Conservation (phyloP, 139 green algal species). For the Deuterostichococcus epilithicus region DNA sequence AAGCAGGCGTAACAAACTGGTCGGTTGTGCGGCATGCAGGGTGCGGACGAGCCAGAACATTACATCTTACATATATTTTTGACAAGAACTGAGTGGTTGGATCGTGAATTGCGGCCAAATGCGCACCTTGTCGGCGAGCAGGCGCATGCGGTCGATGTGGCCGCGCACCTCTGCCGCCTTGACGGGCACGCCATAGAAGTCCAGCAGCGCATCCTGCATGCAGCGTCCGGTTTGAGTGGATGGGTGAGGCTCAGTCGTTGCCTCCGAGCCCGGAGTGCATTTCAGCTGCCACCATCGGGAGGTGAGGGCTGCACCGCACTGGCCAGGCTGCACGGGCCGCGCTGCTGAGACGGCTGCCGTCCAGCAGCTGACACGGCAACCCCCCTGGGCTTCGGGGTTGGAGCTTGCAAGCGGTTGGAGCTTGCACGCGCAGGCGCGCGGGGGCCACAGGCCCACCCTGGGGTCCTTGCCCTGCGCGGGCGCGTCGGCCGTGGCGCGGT, state of each 20-base stretch:
- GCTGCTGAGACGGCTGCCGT: too few species aligned
- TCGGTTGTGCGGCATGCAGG: too few species aligned
- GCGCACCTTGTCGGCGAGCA: constrained; percentile 47
- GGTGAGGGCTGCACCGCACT: not conserved
- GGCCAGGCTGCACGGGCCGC: too few species aligned
- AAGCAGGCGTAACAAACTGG: too few species aligned
- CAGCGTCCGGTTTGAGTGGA: not conserved
- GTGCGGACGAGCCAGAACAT: too few species aligned
- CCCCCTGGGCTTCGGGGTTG: too few species aligned
- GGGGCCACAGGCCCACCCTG: not conserved
- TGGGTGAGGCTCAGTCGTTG: too few species aligned
- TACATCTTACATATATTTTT: too few species aligned
- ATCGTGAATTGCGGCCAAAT: too few species aligned
- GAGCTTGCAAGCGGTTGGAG: too few species aligned
- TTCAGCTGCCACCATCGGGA: not conserved
- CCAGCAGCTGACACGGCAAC: too few species aligned
- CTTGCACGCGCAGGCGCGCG: too few species aligned
- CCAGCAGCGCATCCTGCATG: constrained; percentile 65
- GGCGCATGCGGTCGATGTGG: constrained; percentile 44
- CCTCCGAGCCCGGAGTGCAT: not conserved
- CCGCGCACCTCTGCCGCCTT: constrained; percentile 71
- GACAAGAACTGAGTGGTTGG: not conserved
- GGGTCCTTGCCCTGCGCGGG: not conserved
- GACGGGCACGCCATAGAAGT: constrained; percentile 88
- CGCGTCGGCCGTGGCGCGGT: not conserved